Conservation (phyloP, 2,329 filamentous ascomycete genomes). For the Immersiporthe knoxdaviesiana region DNA sequence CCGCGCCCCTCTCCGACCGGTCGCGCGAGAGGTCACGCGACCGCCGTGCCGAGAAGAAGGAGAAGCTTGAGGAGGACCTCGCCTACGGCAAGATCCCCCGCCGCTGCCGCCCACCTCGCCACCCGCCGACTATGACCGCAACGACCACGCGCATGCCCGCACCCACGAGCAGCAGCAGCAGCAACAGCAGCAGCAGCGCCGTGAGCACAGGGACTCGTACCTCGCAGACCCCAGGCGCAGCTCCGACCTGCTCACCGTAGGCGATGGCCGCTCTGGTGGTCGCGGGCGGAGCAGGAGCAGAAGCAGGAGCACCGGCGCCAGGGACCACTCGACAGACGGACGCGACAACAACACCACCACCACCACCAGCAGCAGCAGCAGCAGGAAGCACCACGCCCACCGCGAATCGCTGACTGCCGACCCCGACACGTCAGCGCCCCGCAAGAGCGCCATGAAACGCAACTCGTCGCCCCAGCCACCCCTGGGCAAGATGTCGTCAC, state of each 20-base stretch:
- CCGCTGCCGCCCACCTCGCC: constrained; percentile 30
- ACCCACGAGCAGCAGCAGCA: constrained; percentile 43
- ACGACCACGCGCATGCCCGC: constrained; percentile 36
- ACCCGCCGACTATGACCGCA: constrained; percentile 22
- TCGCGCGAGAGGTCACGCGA: constrained; percentile 36
- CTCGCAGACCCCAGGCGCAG: constrained; percentile 30
- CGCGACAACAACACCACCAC: constrained; percentile 11
- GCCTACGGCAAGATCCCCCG: constrained; percentile 49
- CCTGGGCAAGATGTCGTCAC: constrained; percentile 53
- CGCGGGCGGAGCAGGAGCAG: constrained; percentile 31
- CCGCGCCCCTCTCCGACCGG: constrained; percentile 34
- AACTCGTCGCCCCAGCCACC: constrained; percentile 54
- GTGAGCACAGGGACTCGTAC: constrained; percentile 39
- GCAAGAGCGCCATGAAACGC: constrained; percentile 42
- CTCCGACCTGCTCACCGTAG: constrained; percentile 24
- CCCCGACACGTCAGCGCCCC: constrained; percentile 33
- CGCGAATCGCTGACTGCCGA: constrained; percentile 40
- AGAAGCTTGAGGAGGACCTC: constrained; percentile 46
- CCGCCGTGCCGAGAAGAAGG: constrained; percentile 34
- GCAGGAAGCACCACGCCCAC: constrained; percentile 29
- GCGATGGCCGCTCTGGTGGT: constrained; percentile 25
- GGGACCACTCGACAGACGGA: constrained; percentile 31
- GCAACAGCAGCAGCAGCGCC: no score
- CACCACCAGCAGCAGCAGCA: constrained; percentile 10
- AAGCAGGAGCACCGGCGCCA: constrained; percentile 31